Percentiles rank a stretch among this genome's conserved stretches.
phyloP scores from a whole-genome alignment of 345 rosid genomes.

The Hirschfeldia incana region DNA sequence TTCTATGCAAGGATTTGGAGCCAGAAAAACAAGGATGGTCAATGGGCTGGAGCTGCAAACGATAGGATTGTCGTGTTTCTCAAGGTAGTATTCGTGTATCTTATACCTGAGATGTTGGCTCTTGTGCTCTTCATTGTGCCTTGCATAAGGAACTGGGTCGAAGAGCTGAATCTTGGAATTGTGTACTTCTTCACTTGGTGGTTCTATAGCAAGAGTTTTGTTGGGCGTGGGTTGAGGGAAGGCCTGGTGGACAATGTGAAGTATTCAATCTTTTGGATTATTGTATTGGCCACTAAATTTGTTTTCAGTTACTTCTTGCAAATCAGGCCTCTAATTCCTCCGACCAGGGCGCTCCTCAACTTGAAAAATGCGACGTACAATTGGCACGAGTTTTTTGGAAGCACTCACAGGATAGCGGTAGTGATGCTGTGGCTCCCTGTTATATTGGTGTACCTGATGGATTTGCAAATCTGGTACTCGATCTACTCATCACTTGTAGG shows the following conservation, averaged over 20 bases:
- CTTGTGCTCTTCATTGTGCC: constrained; percentile 69
- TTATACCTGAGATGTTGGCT: constrained; percentile 80
- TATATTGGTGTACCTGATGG: constrained; percentile 72
- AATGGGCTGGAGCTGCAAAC: constrained; percentile 66
- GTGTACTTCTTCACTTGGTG: constrained; percentile 80
- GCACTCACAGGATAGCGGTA: constrained; percentile 58
- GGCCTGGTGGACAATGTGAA: constrained; percentile 72
- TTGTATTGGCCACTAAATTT: constrained; percentile 61
- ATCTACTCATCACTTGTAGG: constrained; percentile 73
- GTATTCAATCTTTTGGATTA: constrained; percentile 77
- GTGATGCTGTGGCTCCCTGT: constrained; percentile 78
- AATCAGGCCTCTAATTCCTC: constrained; percentile 70
- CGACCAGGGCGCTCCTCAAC: constrained; percentile 61
- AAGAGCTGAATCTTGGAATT: constrained; percentile 63
- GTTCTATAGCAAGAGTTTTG: constrained; percentile 76
- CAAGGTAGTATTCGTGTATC: constrained; percentile 60
- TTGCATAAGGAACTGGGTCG: constrained; percentile 75
- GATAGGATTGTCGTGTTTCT: constrained; percentile 59
- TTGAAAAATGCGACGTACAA: constrained; percentile 27
- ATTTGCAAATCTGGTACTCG: constrained; percentile 89
- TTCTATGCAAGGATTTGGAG: constrained; percentile 83
- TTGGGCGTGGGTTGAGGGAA: constrained; percentile 92
- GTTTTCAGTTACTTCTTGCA: constrained; percentile 80
- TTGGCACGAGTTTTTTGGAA: constrained; percentile 83
- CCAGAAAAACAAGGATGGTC: constrained; percentile 57